These are phyloP conservation scores for Amaranthus tricolor DNA, from an alignment of 179 eudicot species.

Conservation along the genomic window DNA sequence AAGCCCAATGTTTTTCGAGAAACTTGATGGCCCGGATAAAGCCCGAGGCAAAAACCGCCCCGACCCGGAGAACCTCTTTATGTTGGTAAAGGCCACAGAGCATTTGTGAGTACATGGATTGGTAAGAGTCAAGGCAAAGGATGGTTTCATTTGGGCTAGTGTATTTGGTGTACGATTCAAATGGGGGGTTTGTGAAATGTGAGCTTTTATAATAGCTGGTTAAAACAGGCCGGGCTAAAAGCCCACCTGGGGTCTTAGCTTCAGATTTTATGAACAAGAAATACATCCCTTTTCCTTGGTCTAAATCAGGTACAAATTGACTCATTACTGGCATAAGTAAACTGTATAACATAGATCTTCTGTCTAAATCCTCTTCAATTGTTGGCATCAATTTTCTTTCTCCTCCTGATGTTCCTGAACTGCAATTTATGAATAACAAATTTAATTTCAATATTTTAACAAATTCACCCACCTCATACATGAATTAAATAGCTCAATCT, in stretches of 20 bases:
- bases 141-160: slow-evolving; percentile 75
- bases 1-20: slow-evolving; percentile 55
- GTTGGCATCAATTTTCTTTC: slow-evolving; percentile 81
- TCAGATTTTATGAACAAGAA: slow-evolving; percentile 69
- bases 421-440: slow-evolving; percentile 12
- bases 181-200: slow-evolving; percentile 50
- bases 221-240: slow-evolving; percentile 68
- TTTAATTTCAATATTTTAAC: background rate
- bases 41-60: slow-evolving; percentile 75
- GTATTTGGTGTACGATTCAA: slow-evolving; percentile 68
- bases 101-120: slow-evolving; percentile 80
- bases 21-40: slow-evolving; percentile 73
- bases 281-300: slow-evolving; percentile 78
- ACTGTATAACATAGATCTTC: slow-evolving; percentile 58
- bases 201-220: slow-evolving; percentile 68
- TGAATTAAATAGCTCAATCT: too few relatives aligned
- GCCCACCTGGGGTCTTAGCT: slow-evolving; percentile 71
- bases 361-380: slow-evolving; percentile 62
- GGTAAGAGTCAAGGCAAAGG: slow-evolving; percentile 70
- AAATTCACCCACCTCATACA: background rate
- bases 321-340: slow-evolving; percentile 76
- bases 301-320: slow-evolving; percentile 58
- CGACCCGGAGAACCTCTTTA: slow-evolving; percentile 62
- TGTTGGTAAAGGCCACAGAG: slow-evolving; percentile 60
- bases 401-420: slow-evolving; percentile 78